Evolutionary conservation across 495 filamentous ascomycete genomes (phyloP).

Genomic region (Penicillium cosmopolitanum): DNA sequence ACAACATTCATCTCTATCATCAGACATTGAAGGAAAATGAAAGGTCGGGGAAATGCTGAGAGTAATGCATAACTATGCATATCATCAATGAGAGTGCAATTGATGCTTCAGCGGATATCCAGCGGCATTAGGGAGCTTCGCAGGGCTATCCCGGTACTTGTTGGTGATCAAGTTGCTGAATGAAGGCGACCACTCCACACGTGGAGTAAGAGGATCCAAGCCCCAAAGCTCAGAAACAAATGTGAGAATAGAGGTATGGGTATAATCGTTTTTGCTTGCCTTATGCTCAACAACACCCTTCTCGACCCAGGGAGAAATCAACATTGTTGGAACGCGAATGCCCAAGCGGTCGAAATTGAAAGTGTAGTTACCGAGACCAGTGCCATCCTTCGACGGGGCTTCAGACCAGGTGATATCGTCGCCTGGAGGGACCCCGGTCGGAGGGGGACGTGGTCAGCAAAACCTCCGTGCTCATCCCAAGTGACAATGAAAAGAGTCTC

Average conservation of each 20-base stretch:
- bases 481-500: constrained; percentile 53
- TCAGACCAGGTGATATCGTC: constrained; percentile 49
- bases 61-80: not conserved
- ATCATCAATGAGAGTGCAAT: not conserved
- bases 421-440: constrained; percentile 43
- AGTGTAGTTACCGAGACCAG: constrained; percentile 32
- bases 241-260: constrained; percentile 49
- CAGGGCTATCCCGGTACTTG: constrained; percentile 32
- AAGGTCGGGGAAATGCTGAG: too few relatives aligned
- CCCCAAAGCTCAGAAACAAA: constrained; percentile 48
- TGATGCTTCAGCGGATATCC: constrained; percentile 8
- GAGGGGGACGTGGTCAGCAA: constrained; percentile 54
- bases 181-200: constrained; percentile 48
- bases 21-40: too few relatives aligned
- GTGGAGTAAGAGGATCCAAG: constrained; percentile 40
- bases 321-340: constrained; percentile 50
- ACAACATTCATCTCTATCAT: not conserved
- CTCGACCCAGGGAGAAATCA: constrained; percentile 55
- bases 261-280: constrained; percentile 41
- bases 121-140: constrained; percentile 30
- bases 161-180: constrained; percentile 41
- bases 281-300: constrained; percentile 48
- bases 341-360: constrained; percentile 55
- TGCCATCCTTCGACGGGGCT: constrained; percentile 37
- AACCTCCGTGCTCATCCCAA: constrained; percentile 55